Base-by-base conservation (phyloP, 371 early-diverging fungal species). In the Mucor lusitanicus region DNA sequence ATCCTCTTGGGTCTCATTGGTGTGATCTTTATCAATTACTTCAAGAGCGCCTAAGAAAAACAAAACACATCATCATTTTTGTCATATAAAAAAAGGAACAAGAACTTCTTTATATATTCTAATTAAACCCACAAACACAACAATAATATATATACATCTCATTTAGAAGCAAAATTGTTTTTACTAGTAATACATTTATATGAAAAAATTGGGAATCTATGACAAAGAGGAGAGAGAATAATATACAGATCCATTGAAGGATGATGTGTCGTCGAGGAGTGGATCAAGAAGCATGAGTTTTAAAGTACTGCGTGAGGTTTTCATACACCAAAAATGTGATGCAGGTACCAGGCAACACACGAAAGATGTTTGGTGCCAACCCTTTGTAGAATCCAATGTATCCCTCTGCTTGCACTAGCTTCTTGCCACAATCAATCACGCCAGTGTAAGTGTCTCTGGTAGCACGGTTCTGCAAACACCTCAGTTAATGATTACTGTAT, bases 311-410 rank as follows among this genome's bases (percentile, higher is more conserved):
- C n/a, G 82, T 81, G 42, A 92, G 73, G 40, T 89, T 92, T 79
- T 99, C 99, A 74, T 99, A 99, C 0, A 96, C 96, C 19, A 91
- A 84, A 85, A 98, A 98, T 2, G 98, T 99, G 25, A 98, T 90
- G 64, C 94, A 92, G 5, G 97, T 97, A 6, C 97, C 97, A 0
- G 99, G 99, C 35, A 98, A 78, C 1, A 99, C 97, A 17, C 97
- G 87, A 13, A 97, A 74, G 19, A 95, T 80, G 62, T 90, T 94
- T 0, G 97, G 92, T 2, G 92, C 95, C 65, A 98, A 81, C 0
- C 99, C 99, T 78, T 97, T 96, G 87, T 97, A 98, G 70, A 98
- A 97, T 3, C 97, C 98, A 17, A 79, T 48, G 8, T 92, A 55
- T 1, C 97, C 95, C 72, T 98, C 97, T 1, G 81, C 75, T 30